phyloP scores from a whole-genome alignment of 495 filamentous ascomycete species.

The Daldinia childiae region DNA sequence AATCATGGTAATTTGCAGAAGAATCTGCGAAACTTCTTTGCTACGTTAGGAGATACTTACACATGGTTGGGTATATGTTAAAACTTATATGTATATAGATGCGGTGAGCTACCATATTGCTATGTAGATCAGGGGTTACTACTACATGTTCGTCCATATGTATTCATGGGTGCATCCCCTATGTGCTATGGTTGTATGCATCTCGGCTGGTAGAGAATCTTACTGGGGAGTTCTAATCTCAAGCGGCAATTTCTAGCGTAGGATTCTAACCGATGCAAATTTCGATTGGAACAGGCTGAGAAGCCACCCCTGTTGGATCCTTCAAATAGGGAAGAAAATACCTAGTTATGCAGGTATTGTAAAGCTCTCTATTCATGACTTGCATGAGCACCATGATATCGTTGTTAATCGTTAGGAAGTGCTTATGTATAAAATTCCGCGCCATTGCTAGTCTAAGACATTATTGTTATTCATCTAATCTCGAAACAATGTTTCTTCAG shows the following conservation, averaged over 20 bases:
- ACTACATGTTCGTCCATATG: not conserved
- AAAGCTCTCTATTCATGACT: not conserved
- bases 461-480: not conserved
- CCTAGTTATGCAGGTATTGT: slow-evolving; percentile 1
- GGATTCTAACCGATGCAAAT: slow-evolving; percentile 33
- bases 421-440: slow-evolving; percentile 12
- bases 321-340: slow-evolving; percentile 19
- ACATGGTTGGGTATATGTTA: no score
- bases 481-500: slow-evolving; percentile 6
- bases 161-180: not conserved
- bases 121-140: slow-evolving; percentile 2
- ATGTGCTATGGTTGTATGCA: slow-evolving; percentile 1
- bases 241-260: slow-evolving; percentile 34
- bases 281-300: slow-evolving; percentile 24
- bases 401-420: not conserved
- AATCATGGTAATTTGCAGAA: not conserved
- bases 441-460: not conserved
- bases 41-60: no score
- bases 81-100: not conserved
- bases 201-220: slow-evolving; percentile 23
- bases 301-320: slow-evolving; percentile 13
- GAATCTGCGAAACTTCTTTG: not conserved
- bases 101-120: not conserved
- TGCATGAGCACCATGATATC: not conserved
- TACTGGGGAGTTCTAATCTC: slow-evolving; percentile 3